Base-by-base conservation (phyloP, 1,284 basidiomycete genomes). In the Marasmius fiardii region DNA sequence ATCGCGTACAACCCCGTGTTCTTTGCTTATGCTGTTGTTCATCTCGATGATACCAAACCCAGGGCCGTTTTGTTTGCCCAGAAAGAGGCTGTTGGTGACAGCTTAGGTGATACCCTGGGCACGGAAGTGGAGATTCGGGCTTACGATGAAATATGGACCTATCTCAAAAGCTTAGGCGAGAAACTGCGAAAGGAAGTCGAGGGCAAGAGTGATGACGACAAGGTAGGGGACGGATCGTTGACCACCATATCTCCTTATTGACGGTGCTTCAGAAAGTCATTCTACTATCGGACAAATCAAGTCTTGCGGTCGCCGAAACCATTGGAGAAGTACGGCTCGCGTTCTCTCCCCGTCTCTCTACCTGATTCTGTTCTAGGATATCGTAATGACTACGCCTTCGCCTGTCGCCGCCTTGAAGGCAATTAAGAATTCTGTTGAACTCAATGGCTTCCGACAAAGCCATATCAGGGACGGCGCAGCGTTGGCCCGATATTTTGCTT, bases 1-100 rank as follows among this genome's bases (percentile, higher is more conserved):
- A 96, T 98, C 59, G 88, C 89, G 37, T 98, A 83, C 74, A 98
- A 97, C 67, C 94, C 94, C 60, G 95, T 99, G 21, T 98, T 99
- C 77, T 97, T 98, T 67, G 86, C 92, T 0, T 98, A 95, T 68
- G 91, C 93, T 2, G 78, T 96, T 35, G 76, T 98, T 28, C 90
- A 90, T 1, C 71, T 73, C 12, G 78, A 88, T 20, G 41, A 24
- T 5, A 53, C 34, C 18, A 43, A 53, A 4, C 39, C 53, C 48
- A 77, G 80, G 3, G 83, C 85, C 0, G 75, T 82, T 3, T 74
- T 98, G 1, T 98, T 96, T 69, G 75, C 94, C 54, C 78, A 95
- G 58, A 74, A 77, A 1, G 68, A 74, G 1, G 77, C 81, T 24
- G 75, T 81, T 21, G 75, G 73, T 1, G 85, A 88, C 3, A 35